These are phyloP conservation scores for Cyclostephanos tholiformis DNA, from an alignment of 108 stramenopile species.

Conservation along the genomic window DNA sequence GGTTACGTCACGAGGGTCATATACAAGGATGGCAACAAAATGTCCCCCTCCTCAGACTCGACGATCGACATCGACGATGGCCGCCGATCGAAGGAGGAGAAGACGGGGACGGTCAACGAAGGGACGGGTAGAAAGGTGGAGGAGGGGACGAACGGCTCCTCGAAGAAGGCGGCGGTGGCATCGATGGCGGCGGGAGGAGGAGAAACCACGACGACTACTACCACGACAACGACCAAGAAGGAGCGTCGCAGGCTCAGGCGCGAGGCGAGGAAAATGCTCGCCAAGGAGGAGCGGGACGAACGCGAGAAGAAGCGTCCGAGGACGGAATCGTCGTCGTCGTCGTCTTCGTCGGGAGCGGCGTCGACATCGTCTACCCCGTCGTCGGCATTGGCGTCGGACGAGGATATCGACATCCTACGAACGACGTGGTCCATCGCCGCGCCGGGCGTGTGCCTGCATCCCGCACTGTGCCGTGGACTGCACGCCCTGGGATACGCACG, in stretches of 20 bases:
- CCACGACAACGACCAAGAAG: background rate
- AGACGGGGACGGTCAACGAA: constrained; percentile 21
- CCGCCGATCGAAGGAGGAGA: background rate
- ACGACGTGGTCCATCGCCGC: constrained; percentile 60
- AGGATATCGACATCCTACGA: constrained; percentile 42
- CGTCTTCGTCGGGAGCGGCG: background rate
- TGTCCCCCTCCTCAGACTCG: background rate
- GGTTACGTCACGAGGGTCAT: constrained; percentile 46
- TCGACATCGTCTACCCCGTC: background rate
- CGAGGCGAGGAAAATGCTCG: constrained; percentile 17
- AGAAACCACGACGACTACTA: background rate
- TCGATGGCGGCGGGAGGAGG: background rate
- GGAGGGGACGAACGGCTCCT: background rate
- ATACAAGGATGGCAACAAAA: background rate
- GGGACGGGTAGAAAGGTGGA: constrained; percentile 28
- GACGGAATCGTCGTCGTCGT: background rate
- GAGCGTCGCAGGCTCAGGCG: constrained; percentile 24
- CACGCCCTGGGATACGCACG: constrained; percentile 53
- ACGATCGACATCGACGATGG: background rate
- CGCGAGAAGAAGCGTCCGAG: constrained; percentile 5
- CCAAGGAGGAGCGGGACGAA: constrained; percentile 7
- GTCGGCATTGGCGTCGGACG: background rate
- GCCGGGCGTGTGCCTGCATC: constrained; percentile 67
- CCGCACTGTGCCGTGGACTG: constrained; percentile 39
- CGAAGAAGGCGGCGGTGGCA: background rate